These are phyloP conservation scores for Scenedesmus sp. DNA, from an alignment of 163 green algal species.

Conservation along the genomic window DNA sequence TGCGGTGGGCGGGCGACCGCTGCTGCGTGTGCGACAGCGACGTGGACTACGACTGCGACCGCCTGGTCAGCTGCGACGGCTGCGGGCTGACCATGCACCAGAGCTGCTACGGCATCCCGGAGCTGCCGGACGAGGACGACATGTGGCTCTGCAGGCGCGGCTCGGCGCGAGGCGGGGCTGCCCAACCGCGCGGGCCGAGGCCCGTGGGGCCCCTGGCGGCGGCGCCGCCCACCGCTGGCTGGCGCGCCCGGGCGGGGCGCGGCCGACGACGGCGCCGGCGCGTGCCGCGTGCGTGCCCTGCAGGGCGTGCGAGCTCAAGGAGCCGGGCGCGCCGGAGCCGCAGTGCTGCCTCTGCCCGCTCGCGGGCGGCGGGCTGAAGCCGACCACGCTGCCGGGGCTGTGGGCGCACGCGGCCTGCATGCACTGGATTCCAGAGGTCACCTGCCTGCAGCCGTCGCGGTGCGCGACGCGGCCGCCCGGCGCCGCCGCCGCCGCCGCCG, in stretches of 20 bases:
- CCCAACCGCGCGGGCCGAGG: too few relatives aligned
- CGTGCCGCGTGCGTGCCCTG: too few relatives aligned
- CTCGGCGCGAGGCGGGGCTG: too few relatives aligned
- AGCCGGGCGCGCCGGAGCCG: slow-evolving; percentile 56
- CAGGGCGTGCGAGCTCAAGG: slow-evolving; percentile 74
- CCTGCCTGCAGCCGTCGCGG: slow-evolving; percentile 46
- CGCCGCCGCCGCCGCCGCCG: too few relatives aligned
- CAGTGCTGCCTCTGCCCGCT: slow-evolving; percentile 96
- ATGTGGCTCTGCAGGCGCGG: slow-evolving; percentile 77
- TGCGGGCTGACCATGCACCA: slow-evolving; percentile 95
- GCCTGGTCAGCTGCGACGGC: slow-evolving; percentile 87
- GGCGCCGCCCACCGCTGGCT: too few relatives aligned
- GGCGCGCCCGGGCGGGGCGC: too few relatives aligned
- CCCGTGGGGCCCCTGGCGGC: too few relatives aligned
- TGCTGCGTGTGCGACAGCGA: slow-evolving; percentile 91
- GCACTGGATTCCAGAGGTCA: slow-evolving; percentile 90
- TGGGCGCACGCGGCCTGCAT: slow-evolving; percentile 89
- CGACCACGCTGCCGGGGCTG: slow-evolving; percentile 75
- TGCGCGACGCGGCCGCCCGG: slow-evolving; percentile 10
- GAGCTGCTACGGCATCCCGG: slow-evolving; percentile 91
- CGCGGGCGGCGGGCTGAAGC: slow-evolving; percentile 92
- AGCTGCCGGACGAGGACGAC: slow-evolving; percentile 73
- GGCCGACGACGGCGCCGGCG: too few relatives aligned
- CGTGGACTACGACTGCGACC: slow-evolving; percentile 90
- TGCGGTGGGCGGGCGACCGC: slow-evolving; percentile 85